Conservation (phyloP, 768 basidiomycete species). For the Kwoniella heveanensis region DNA sequence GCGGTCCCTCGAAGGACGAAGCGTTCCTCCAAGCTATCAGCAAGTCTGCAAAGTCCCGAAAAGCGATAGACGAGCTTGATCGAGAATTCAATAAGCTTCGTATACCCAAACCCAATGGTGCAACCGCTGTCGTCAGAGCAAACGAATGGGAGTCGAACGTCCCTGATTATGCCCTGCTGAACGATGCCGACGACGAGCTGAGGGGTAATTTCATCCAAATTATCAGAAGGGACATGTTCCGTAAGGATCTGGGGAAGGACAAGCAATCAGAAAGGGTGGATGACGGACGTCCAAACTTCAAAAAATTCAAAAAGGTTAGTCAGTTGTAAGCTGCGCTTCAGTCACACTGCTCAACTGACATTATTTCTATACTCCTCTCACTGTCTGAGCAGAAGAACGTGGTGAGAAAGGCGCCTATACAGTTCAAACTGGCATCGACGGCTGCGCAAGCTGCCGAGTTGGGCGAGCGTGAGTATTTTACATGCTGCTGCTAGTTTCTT, state of each 20-base stretch:
- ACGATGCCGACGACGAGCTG: constrained; percentile 49
- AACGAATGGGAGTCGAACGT: constrained; percentile 28
- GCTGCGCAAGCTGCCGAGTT: constrained; percentile 37
- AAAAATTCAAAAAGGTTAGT: constrained; percentile 56
- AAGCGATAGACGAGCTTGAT: constrained; percentile 52
- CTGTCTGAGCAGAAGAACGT: constrained; percentile 38
- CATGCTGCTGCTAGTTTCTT: too few relatives aligned
- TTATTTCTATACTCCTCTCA: neutral
- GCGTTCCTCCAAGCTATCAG: constrained; percentile 49
- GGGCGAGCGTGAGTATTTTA: constrained; percentile 35
- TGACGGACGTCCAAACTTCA: constrained; percentile 52
- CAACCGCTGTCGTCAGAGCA: constrained; percentile 19
- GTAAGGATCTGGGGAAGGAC: constrained; percentile 43
- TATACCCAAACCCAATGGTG: constrained; percentile 41
- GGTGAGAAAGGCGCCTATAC: constrained; percentile 37
- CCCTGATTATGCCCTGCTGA: constrained; percentile 44
- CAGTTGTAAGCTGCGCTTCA: neutral
- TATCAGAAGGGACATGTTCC: constrained; percentile 49
- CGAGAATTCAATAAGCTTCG: constrained; percentile 53
- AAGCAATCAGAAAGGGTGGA: constrained; percentile 16
- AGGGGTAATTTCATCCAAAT: constrained; percentile 55
- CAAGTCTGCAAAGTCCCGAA: constrained; percentile 44
- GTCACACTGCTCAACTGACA: neutral
- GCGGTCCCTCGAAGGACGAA: constrained; percentile 37
- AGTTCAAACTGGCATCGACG: constrained; percentile 33